Conservation (phyloP, 208 protist species). For the Acanthamoeba healyi region DNA sequence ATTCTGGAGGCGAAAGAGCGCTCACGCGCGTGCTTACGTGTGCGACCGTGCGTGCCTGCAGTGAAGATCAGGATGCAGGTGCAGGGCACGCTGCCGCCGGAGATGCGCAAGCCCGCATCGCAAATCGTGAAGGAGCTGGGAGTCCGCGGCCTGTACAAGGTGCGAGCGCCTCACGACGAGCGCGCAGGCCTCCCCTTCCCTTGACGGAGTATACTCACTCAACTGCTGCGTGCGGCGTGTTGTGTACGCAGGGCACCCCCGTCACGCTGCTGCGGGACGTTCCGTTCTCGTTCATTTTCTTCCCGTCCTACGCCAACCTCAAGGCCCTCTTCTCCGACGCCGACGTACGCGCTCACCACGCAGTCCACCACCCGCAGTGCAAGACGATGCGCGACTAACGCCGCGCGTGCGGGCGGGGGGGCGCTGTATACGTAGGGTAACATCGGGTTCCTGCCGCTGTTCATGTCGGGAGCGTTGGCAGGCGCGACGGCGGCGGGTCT, state of each 20-base stretch:
- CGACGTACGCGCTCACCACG: conserved; percentile 24
- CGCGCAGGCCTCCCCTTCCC: too few species aligned
- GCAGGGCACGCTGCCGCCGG: conserved; percentile 60
- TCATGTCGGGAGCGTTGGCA: background rate
- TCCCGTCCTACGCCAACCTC: conserved; percentile 86
- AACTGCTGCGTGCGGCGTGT: too few species aligned
- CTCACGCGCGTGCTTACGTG: background rate
- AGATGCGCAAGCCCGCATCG: conserved; percentile 72
- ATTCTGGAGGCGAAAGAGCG: too few species aligned
- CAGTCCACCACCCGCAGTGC: too few species aligned
- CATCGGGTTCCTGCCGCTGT: background rate
- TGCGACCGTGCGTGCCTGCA: background rate
- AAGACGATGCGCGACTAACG: background rate
- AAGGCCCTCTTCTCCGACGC: conserved; percentile 78
- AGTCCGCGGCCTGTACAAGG: conserved; percentile 83
- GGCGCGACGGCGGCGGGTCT: conserved; percentile 67
- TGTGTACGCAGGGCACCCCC: conserved; percentile 75
- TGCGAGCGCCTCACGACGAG: too few species aligned
- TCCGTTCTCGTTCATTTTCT: conserved; percentile 88
- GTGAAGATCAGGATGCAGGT: conserved; percentile 89
- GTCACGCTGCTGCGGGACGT: conserved; percentile 87
- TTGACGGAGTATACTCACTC: too few species aligned
- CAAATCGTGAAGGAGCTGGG: conserved; percentile 83
- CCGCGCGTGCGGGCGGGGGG: background rate
- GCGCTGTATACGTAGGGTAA: background rate